Evolutionary conservation across 768 basidiomycete genomes (phyloP), one percentile per base, ranked within the genome.

Genomic region (Suillus lakei): DNA sequence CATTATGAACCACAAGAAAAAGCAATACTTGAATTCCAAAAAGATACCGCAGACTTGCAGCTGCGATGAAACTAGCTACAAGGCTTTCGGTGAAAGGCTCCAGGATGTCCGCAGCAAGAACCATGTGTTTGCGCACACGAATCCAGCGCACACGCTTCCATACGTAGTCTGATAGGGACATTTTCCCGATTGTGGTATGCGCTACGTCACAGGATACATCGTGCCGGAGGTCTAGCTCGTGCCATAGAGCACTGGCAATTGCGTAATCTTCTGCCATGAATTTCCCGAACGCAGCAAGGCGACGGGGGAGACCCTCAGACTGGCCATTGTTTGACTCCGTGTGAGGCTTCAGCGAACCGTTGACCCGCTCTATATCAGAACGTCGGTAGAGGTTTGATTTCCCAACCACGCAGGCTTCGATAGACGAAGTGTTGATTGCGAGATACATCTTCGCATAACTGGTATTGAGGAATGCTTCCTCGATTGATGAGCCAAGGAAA

Each of bases 241-340:
- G 93, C 98, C 95, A 98, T 15, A 99, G 80, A 1, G 93, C 88
- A 54, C 87, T 83, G n/a, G 90, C 98, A 64, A 99, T 96, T 93
- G 94, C 97, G 79, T 98, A 98, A 80, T 99, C 98, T 78, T 99
- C 98, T 0, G 97, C 97, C 48, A 99, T 85, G 78, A 91, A 98
- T 12, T 90, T 88, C 0, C 90, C 91, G 68, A 98, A 98, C 0
- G 88, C 90, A 8, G 86, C 82, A 28, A 99, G 82, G 1, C 95
- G 96, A 60, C 62, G 65, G 16, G 70, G 69, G 34, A 70, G 67
- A 44, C 77, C 67, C 60, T n/a, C n/a, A n/a, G n/a, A n/a, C n/a
- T 76, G 36, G 18, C 66, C 65, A 18, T 63, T 61, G 53, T 69
- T 69, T 26, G 59, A 60, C 8, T n/a, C 26, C n/a, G 71, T n/a